Evolutionary conservation across 2,329 filamentous ascomycete species (phyloP).

Genomic region (Dactylonectria macrodidyma): DNA sequence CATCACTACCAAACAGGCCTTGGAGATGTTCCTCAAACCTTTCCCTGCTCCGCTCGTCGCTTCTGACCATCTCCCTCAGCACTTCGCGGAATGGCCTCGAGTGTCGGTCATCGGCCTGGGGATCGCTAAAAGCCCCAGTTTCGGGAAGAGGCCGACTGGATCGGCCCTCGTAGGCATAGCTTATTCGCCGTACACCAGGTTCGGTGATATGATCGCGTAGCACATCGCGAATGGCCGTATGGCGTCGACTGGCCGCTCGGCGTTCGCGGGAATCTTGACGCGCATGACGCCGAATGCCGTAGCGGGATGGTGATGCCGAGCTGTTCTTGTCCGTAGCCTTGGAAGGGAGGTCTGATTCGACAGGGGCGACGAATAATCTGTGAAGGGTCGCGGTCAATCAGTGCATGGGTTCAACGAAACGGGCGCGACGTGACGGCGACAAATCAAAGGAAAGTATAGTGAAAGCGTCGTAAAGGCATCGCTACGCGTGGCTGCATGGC

Average conservation of each 20-base stretch:
- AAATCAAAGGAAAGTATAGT: slow-evolving; percentile 27
- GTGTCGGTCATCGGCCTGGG: slow-evolving; percentile 4
- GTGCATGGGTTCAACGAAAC: slow-evolving; percentile 25
- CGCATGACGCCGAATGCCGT: slow-evolving; percentile 57
- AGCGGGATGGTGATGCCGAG: slow-evolving; percentile 53
- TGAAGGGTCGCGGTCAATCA: slow-evolving; percentile 34
- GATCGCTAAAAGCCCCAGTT: not conserved
- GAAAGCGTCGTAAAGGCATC: not conserved
- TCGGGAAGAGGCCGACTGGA: not conserved
- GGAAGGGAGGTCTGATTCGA: slow-evolving; percentile 59
- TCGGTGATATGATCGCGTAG: slow-evolving; percentile 15
- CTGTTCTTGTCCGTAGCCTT: slow-evolving; percentile 53
- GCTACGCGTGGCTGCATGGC: slow-evolving; percentile 26
- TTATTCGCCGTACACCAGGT: slow-evolving; percentile 27
- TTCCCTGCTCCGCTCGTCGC: slow-evolving; percentile 44
- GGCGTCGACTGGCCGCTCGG: slow-evolving; percentile 49
- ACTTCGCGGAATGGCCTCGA: slow-evolving; percentile 45
- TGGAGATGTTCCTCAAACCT: slow-evolving; percentile 49
- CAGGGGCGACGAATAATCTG: slow-evolving; percentile 63
- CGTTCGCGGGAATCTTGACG: slow-evolving; percentile 53
- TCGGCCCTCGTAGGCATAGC: slow-evolving; percentile 21
- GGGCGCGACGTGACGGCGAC: slow-evolving; percentile 31
- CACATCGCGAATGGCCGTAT: slow-evolving; percentile 46
- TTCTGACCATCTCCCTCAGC: slow-evolving; percentile 45
- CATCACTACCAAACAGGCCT: slow-evolving; percentile 41